Evolutionary conservation across 228 moss, liverwort and hornwort genomes (phyloP).

Genomic region (Sphagnum magellanicum): DNA sequence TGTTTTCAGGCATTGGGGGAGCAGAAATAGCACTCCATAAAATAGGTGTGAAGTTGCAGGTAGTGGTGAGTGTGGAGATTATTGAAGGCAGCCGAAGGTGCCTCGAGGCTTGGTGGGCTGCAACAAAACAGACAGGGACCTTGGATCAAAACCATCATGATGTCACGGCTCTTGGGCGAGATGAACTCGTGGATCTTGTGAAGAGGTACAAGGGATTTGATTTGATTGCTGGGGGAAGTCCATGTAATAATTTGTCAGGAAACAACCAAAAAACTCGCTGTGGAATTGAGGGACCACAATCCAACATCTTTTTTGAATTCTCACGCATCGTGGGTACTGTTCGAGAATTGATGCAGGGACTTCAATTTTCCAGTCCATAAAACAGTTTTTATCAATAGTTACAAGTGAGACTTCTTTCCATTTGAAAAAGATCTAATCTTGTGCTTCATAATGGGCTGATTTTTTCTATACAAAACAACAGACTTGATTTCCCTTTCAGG

Average conservation of each 20-base stretch:
- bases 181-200: conserved; percentile 32
- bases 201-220: conserved; percentile 53
- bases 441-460: no score
- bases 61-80: conserved; percentile 56
- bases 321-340: conserved; percentile 51
- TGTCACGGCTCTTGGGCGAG: conserved; percentile 41
- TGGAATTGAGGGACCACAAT: conserved; percentile 47
- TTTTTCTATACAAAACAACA: no score
- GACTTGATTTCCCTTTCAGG: no score
- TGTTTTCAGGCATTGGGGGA: conserved; percentile 65
- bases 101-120: conserved; percentile 59
- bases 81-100: conserved; percentile 49
- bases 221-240: conserved; percentile 61
- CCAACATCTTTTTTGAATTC: conserved; percentile 57
- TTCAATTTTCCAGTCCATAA: no score
- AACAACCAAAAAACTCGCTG: conserved; percentile 38
- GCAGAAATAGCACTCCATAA: conserved; percentile 70
- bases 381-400: no score
- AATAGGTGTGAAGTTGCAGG: conserved; percentile 40
- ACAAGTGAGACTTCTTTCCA: no score
- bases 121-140: conserved; percentile 41
- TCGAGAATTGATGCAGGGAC: conserved; percentile 14
- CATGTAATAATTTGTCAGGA: conserved; percentile 54
- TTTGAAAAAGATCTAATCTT: no score
- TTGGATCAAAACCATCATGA: conserved; percentile 36